Conservation (phyloP, 108 stramenopile species). For the Pseudonitzschia multistriata region DNA sequence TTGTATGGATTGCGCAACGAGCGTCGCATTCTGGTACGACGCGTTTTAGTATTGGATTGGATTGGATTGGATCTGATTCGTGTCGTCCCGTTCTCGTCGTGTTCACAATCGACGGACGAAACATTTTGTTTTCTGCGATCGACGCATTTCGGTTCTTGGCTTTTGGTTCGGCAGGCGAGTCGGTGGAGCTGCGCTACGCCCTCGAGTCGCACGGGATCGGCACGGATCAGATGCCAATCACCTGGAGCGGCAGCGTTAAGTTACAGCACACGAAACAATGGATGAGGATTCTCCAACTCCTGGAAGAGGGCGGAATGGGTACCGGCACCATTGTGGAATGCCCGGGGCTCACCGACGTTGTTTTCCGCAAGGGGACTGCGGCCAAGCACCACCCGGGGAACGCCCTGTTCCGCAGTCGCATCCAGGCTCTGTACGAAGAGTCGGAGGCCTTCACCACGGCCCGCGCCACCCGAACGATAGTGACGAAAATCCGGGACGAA, state of each 20-base stretch:
- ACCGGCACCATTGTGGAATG: not conserved
- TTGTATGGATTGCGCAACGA: too few species aligned
- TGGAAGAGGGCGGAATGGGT: not conserved
- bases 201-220: not conserved
- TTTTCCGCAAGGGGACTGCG: conserved; percentile 1
- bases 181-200: not conserved
- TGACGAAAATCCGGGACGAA: not conserved
- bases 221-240: not conserved
- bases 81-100: too few species aligned
- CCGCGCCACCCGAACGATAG: not conserved
- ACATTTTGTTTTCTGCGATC: not conserved
- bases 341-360: not conserved
- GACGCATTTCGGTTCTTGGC: too few species aligned
- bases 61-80: too few species aligned
- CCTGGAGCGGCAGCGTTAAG: not conserved
- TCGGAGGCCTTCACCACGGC: not conserved
- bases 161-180: not conserved
- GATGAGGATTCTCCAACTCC: not conserved
- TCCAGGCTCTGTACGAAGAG: not conserved
- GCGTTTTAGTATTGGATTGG: too few species aligned
- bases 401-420: not conserved
- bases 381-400: conserved; percentile 1
- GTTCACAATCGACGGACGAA: not conserved
- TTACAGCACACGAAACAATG: conserved; percentile 18
- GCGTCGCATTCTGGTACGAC: too few species aligned